Percentiles rank a stretch among this genome's conserved stretches.
Evolutionary conservation across 345 rosid genomes (phyloP).

Genomic region (Ailanthus altissimus): DNA sequence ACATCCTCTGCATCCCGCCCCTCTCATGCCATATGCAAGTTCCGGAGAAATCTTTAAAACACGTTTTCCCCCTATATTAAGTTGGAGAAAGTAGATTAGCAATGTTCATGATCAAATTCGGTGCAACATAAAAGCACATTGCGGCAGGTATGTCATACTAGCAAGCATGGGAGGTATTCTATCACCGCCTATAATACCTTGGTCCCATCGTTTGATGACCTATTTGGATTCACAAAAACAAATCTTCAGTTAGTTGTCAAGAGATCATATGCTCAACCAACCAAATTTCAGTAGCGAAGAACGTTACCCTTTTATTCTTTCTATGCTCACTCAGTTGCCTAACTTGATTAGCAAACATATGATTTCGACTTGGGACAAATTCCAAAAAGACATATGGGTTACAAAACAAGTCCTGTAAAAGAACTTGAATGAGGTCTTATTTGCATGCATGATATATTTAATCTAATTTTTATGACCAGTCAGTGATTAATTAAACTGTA

Average conservation of each 20-base stretch:
- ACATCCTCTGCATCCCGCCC: conserved; percentile 97
- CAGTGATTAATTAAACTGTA: no score
- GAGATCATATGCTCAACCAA: no score
- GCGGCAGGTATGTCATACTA: conserved; percentile 39
- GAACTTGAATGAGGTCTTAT: no score
- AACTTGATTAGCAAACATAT: no score
- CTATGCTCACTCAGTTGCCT: no score
- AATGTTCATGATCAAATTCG: neutral
- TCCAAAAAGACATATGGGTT: no score
- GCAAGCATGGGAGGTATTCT: conserved; percentile 92
- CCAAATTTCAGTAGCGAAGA: no score
- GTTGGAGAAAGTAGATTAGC: neutral
- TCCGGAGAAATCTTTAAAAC: conserved; percentile 70
- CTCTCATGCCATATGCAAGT: conserved; percentile 84
- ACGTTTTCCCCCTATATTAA: conserved; percentile 66
- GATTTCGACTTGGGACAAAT: no score
- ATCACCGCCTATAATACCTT: conserved; percentile 81
- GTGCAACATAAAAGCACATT: neutral
- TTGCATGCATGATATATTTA: no score
- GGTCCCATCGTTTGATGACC: conserved; percentile 96
- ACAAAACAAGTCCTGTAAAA: no score
- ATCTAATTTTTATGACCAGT: no score
- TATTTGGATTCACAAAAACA: conserved; percentile 20
- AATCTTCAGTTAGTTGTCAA: neutral
- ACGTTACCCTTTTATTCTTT: no score